Percentiles rank a stretch among this genome's conserved stretches.
phyloP scores from a whole-genome alignment of 768 basidiomycete genomes.

The Leccinum rimulosum region DNA sequence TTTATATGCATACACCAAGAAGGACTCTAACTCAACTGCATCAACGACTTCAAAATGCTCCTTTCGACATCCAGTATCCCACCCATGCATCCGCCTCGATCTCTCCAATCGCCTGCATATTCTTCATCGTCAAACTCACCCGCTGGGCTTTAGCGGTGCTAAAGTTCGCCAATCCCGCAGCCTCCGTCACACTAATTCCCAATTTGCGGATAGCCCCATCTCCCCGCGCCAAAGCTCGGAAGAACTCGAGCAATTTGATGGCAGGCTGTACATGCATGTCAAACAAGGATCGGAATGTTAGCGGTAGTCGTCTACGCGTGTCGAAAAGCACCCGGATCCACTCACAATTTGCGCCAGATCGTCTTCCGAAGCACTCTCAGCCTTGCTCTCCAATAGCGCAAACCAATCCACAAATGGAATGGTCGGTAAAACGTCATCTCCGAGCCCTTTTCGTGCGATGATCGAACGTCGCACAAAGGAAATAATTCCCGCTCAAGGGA shows the following conservation, averaged over 20 bases:
- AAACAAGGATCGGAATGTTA: not conserved
- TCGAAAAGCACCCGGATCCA: not conserved
- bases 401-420: slow-evolving; percentile 38
- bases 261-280: slow-evolving; percentile 27
- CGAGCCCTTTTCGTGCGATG: slow-evolving; percentile 9
- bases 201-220: slow-evolving; percentile 8
- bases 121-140: slow-evolving; percentile 23
- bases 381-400: slow-evolving; percentile 22
- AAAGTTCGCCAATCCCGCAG: slow-evolving; percentile 21
- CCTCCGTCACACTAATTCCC: slow-evolving; percentile 4
- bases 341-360: slow-evolving; percentile 34
- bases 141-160: slow-evolving; percentile 11
- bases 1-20: not conserved
- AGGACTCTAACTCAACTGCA: not conserved
- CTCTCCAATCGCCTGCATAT: slow-evolving; percentile 25
- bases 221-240: slow-evolving; percentile 22
- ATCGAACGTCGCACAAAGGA: slow-evolving; percentile 18
- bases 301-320: not conserved
- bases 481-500: slow-evolving; percentile 33
- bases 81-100: slow-evolving; percentile 27
- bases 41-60: slow-evolving; percentile 8
- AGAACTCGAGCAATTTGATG: slow-evolving; percentile 36
- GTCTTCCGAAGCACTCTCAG: slow-evolving; percentile 19
- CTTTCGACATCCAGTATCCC: slow-evolving; percentile 24
- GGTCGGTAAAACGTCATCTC: slow-evolving; percentile 21